Base-by-base conservation (phyloP, 225 moss, liverwort and hornwort species). In the Physcomitrellopsis africana region DNA sequence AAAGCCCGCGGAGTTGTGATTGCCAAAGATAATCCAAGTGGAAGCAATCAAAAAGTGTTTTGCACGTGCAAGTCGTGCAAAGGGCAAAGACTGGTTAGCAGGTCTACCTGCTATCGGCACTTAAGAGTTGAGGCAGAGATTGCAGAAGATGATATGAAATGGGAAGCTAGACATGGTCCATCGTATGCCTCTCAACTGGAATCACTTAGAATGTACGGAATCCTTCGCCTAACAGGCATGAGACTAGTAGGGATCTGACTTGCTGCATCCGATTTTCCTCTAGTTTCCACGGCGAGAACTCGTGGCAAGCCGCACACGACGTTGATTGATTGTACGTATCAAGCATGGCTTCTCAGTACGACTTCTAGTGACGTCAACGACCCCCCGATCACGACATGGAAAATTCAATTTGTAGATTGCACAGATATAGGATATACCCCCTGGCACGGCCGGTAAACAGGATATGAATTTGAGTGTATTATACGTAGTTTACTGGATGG, bases 21-120 rank as follows among this genome's bases (percentile, higher is more conserved):
- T 53, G 60, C 48, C 17, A 85, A 79, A 60, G 26, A 54, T 16
- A 23, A 57, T 27, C 53, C 60, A 19, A 73, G 74, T 49, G 70
- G 77, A 15, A 72, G 85, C 54, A 79, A 65, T 51, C 82, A 82
- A 27, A 85, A 76, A 79, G 82, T 85, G 72, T 43, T 51, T 17
- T 85, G 85, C 57, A 76, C 69, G 45, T 85, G 85, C 75, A 81
- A 68, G 63, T 27, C 16, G 19, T 85, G 85, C 5, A 69, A 79
- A 72, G 79, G 81, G 8, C 78, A 82, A 52, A 69, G 79, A 26
- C 29, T 79, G 65, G 85, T 85, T 24, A 85, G 85, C 79, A 85
- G 79, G 60, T 85, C 85, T 47, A 85, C 85, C 12, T 85, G 81
- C 69, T 85, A 85, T 70, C 78, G 85, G 54, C 85, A 85, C 72